phyloP scores from a whole-genome alignment of 805 yeast species.

The Monosporozyma siamensis region DNA sequence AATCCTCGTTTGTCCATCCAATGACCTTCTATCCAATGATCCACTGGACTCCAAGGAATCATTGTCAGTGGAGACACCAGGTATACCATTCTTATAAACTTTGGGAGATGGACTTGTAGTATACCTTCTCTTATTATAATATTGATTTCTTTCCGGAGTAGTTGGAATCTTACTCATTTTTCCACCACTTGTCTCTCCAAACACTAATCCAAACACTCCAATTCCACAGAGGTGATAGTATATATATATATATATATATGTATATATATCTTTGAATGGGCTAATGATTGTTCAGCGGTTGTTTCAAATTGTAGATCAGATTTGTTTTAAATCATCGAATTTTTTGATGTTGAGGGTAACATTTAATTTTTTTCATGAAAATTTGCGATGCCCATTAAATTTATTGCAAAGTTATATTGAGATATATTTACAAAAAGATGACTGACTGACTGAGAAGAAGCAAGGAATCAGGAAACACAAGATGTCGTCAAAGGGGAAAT shows the following conservation, averaged over 20 bases:
- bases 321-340: background rate
- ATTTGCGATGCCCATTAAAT: conserved; percentile 1
- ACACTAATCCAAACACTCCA: too few relatives aligned
- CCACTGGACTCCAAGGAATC: too few relatives aligned
- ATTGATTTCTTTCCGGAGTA: background rate
- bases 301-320: background rate
- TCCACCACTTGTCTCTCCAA: background rate
- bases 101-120: conserved; percentile 10
- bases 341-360: background rate
- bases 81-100: background rate
- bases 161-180: background rate
- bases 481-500: background rate
- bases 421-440: too few relatives aligned
- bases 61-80: too few relatives aligned
- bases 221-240: too few relatives aligned
- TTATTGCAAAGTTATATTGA: too few relatives aligned
- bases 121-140: conserved; percentile 7
- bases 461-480: background rate
- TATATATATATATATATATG: background rate
- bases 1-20: conserved; percentile 3
- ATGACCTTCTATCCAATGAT: background rate
- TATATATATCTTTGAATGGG: background rate
- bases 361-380: background rate
- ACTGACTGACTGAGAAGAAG: background rate
- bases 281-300: too few relatives aligned